Evolutionary conservation across 1,284 basidiomycete genomes (phyloP).

Genomic region (Leccinum fuscescens): DNA sequence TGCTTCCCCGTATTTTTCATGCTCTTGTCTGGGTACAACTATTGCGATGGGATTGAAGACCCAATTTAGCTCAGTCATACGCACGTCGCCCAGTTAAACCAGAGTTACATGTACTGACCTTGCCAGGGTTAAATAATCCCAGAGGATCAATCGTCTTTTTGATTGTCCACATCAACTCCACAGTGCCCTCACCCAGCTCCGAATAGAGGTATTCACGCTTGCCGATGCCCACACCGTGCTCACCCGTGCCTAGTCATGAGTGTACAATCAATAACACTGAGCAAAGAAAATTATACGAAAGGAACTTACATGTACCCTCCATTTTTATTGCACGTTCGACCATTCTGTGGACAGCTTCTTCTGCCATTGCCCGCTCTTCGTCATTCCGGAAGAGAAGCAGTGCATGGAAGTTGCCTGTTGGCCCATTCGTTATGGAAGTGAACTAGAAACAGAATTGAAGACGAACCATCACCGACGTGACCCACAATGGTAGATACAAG

Average conservation of each 20-base stretch:
- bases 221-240: conserved; percentile 88
- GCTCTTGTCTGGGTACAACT: conserved; percentile 29
- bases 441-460: conserved; percentile 11
- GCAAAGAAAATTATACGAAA: neutral
- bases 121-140: conserved; percentile 83
- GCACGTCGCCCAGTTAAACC: neutral
- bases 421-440: neutral
- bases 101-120: conserved; percentile 43
- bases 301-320: conserved; percentile 69
- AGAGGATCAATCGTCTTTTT: conserved; percentile 77
- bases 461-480: conserved; percentile 83
- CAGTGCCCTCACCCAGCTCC: conserved; percentile 81
- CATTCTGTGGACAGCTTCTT: conserved; percentile 62
- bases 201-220: conserved; percentile 73
- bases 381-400: conserved; percentile 62
- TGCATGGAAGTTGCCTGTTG: conserved; percentile 54
- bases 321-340: conserved; percentile 69
- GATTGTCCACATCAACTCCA: conserved; percentile 81
- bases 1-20: conserved; percentile 18
- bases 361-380: conserved; percentile 52
- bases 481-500: conserved; percentile 70
- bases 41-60: neutral
- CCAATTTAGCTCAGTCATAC: neutral
- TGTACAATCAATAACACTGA: neutral
- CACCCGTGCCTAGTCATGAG: conserved; percentile 63